Evolutionary conservation across 768 basidiomycete genomes (phyloP), one percentile per base, ranked within the genome.

Genomic region (Mycena maculata): DNA sequence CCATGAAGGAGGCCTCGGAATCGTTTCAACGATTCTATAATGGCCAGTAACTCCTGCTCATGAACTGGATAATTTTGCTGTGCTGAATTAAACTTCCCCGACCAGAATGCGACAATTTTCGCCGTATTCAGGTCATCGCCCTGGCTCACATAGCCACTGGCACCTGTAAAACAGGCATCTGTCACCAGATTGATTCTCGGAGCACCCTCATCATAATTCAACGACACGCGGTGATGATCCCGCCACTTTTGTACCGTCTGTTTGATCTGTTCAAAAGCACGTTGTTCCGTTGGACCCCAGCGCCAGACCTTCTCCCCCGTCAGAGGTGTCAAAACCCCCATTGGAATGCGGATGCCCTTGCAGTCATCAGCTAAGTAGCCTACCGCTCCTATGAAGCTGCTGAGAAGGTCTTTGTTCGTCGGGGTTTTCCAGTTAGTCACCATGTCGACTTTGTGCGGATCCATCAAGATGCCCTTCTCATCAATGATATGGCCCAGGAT

Each of bases 371-470:
- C 81, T 0, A 85, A 65, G 72, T 75, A 81, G 0, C 74, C 71
- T 0, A 72, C 72, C 0, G 72, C 73, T 0, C 81, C 78, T 0
- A 79, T 68, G 57, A 85, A 85, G 0, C 79, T 78, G 0, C 73
- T 63, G 0, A 84, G 60, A 23, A 81, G 61, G n/a, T 79, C 80
- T 1, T 76, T 73, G 28, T 76, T 80, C 0, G 78, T 79, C 0
- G 81, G 81, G 1, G 69, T 71, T 30, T 80, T 81, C 80, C 80
- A 82, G n/a, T 78, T 78, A 0, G 76, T 1, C 0, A 85, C 73
- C 0, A 72, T 54, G 22, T 84, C 79, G 0, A 86, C 82, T 47
- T 86, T 86, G 15, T 80, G 70, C 0, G 82, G 81, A 41, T 86
- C 83, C 82, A 85, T 84, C 0, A 59, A 57, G 20, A 86, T 83